Evolutionary conservation across 768 basidiomycete species (phyloP).

Genomic region (Tulasnella sp.): DNA sequence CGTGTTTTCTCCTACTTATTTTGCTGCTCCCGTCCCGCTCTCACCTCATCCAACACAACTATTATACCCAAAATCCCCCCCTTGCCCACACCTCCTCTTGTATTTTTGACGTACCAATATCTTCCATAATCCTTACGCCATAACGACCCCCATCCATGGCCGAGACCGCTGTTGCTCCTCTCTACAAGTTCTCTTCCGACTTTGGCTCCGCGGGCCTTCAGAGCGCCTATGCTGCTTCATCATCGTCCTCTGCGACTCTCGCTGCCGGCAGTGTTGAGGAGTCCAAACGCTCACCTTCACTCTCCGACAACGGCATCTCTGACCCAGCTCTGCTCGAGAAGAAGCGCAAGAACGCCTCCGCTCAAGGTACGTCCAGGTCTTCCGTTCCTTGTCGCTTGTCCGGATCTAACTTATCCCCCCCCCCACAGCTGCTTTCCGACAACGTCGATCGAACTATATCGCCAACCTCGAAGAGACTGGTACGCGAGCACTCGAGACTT

Average conservation of each 20-base stretch:
- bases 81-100: neutral
- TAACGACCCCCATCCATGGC: neutral
- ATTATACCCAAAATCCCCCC: neutral
- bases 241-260: conserved; percentile 9
- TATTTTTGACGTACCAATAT: conserved; percentile 15
- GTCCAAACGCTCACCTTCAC: neutral
- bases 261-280: conserved; percentile 15
- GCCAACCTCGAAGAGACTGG: conserved; percentile 80
- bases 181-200: conserved; percentile 8
- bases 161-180: conserved; percentile 17
- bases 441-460: conserved; percentile 72
- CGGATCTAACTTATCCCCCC: conserved; percentile 12
- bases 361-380: conserved; percentile 70
- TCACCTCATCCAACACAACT: neutral
- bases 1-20: conserved; percentile 23
- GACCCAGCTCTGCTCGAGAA: conserved; percentile 19
- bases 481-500: conserved; percentile 35
- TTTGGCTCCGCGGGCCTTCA: neutral
- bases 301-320: neutral
- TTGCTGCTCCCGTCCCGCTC: conserved; percentile 5
- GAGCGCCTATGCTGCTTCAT: neutral
- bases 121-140: conserved; percentile 5
- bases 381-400: conserved; percentile 35
- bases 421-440: conserved; percentile 29
- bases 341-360: conserved; percentile 75